Base-by-base conservation (phyloP, 176 grass and related monocot species). In the Elaeis guineensis region DNA sequence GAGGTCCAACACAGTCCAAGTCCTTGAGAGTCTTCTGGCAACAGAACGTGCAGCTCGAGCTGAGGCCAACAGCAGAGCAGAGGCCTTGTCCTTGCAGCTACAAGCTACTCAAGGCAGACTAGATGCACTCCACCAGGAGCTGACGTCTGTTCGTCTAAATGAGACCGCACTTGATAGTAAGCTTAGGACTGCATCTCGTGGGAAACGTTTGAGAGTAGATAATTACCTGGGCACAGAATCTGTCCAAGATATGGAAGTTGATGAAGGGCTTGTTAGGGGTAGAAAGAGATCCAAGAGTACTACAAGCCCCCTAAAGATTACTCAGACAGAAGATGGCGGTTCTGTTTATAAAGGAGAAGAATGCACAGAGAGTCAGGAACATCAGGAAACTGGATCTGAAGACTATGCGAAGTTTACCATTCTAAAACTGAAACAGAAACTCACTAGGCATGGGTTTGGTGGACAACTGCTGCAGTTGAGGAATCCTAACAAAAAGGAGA, bases 71-170 rank as follows among this genome's bases (percentile, higher is more conserved):
- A 75, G 69, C 25, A 77, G 83, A 53, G 83, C 89, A 32, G 89
- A 92, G 55, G 73, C 69, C 21, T 63, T 92, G 39, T 92, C 89
- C 9, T 70, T 92, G 30, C 83, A 92, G 29, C 59, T 92, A 58
- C 89, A 92, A 65, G 77, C 81, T n/a, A 72, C 89, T 50, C 89
- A 92, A 71, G 70, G 89, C 55, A 92, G 83, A 83, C 73, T 92
- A 25, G 89, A 92, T 71, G 54, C 72, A 54, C 89, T 92, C 68
- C 83, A 92, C 32, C 89, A 92, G 80, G 89, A 92, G 73, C 29
- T 92, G 63, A 87, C 89, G 3, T 86, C 83, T 11, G 69, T 83
- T 68, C 83, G 80, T 50, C 77, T 92, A 64, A 51, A 63, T 56
- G 83, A 92, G 58, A 92, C 83, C 75, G 86, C 75, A 48, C 59